Evolutionary conservation across 345 rosid genomes (phyloP), one percentile per base, ranked within the genome.

Genomic region (Euclidium syriacum): DNA sequence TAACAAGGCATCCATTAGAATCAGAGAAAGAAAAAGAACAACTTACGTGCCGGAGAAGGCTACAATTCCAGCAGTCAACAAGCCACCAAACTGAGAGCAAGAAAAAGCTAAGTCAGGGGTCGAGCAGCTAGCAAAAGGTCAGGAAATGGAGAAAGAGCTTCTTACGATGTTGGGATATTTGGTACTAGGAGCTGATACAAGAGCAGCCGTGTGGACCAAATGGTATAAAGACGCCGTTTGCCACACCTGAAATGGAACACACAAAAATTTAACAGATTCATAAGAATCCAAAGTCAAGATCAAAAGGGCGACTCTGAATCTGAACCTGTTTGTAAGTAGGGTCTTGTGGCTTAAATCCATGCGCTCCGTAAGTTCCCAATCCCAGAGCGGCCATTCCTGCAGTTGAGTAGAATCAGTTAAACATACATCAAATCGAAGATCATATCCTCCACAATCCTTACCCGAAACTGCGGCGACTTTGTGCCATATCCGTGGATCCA

Each of bases 1-100:
- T 7, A 16, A 24, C 26, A 25, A 49, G n/a, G 6, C 14, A 62
- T 36, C 49, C 27, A 12, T 11, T 39, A 59, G 24, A 52, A 38
- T 17, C 0, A 1, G 33, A 20, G 30, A 14, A 58, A 32, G 30
- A 48, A 42, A 30, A 35, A 23, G 29, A 62, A n/a, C 10, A 51
- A 84, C 98, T 84, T 90, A 90, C 95, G 97, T 74, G 48, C 97
- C 95, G 50, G 91, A 87, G 72, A 94, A 90, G 19, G 83, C 78
- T 29, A 94, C 40, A 64, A 90, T 94, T 50, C 97, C 96, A 62
- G 92, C 49, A 6, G 91, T 90, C 81, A 90, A 73, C 40, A 90
- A 88, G 58, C 90, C 90, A 55, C 99, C 99, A 76, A 94, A 94
- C 95, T 87, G 90, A 48, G 52, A 48, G 52, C 46, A 64, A 78